These are phyloP conservation scores for Penicillium rolfsii DNA, from an alignment of 2,329 filamentous ascomycete species.

Conservation along the genomic window DNA sequence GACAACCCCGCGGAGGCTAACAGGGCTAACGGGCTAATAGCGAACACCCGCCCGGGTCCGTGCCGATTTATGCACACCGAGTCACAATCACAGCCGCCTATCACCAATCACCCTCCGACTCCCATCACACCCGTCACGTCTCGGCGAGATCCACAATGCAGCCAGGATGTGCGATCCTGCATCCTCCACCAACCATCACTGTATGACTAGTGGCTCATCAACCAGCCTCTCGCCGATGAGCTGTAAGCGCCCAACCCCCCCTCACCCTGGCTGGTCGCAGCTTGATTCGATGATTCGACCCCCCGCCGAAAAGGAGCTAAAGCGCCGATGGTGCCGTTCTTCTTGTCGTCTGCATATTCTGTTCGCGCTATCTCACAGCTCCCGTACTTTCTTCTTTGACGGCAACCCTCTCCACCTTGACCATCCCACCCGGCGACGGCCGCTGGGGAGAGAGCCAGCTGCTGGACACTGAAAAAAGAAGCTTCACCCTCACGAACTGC, in stretches of 20 bases:
- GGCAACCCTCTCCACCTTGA: slow-evolving; percentile 14
- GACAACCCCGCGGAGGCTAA: neutral
- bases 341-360: slow-evolving; percentile 13
- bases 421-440: slow-evolving; percentile 18
- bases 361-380: neutral
- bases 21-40: neutral
- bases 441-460: slow-evolving; percentile 1
- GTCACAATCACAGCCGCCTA: slow-evolving; percentile 39
- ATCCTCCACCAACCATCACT: slow-evolving; percentile 15
- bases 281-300: slow-evolving; percentile 22
- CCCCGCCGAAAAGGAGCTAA: slow-evolving; percentile 1
- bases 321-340: slow-evolving; percentile 4
- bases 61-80: slow-evolving; percentile 32
- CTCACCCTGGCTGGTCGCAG: slow-evolving; percentile 6
- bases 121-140: slow-evolving; percentile 29
- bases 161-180: slow-evolving; percentile 9
- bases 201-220: slow-evolving; percentile 3
- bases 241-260: slow-evolving; percentile 29
- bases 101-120: slow-evolving; percentile 29
- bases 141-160: slow-evolving; percentile 16
- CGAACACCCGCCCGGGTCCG: slow-evolving; percentile 19
- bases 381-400: neutral
- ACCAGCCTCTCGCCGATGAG: slow-evolving; percentile 23
- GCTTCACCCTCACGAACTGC: slow-evolving; percentile 22
- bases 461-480: slow-evolving; percentile 31